Conservation (phyloP, 164 flowering plant genomes). For the Malania oleifera region DNA sequence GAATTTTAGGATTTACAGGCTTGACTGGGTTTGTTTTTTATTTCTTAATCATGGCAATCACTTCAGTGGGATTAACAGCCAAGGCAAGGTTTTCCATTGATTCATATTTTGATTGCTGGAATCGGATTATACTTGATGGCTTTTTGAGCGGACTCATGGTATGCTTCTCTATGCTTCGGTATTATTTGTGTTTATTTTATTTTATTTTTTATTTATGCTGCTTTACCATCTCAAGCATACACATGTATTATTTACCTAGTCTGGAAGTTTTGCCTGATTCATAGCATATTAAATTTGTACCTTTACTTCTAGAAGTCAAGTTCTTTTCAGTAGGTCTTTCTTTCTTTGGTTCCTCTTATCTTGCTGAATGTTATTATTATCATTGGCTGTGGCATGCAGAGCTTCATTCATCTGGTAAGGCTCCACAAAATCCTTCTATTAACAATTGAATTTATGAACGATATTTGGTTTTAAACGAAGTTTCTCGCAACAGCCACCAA, state of each 20-base stretch:
- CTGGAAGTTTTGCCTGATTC: neutral
- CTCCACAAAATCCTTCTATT: too few species aligned
- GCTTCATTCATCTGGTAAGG: too few species aligned
- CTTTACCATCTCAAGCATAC: neutral
- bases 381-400: too few species aligned
- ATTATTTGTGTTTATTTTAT: neutral
- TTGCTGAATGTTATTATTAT: too few species aligned
- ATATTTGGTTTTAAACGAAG: too few species aligned
- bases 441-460: too few species aligned
- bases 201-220: neutral
- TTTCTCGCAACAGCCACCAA: too few species aligned
- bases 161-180: conserved; percentile 15
- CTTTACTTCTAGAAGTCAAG: too few species aligned
- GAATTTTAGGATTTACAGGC: conserved; percentile 84
- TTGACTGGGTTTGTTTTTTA: conserved; percentile 79
- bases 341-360: neutral
- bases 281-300: neutral
- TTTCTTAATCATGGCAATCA: conserved; percentile 78
- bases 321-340: too few species aligned
- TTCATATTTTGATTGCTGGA: conserved; percentile 86
- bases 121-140: conserved; percentile 71
- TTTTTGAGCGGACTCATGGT: conserved; percentile 92
- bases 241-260: too few species aligned
- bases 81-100: conserved; percentile 74
- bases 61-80: conserved; percentile 72